Conservation (phyloP, 768 basidiomycete species). For the Ramaria sp. region DNA sequence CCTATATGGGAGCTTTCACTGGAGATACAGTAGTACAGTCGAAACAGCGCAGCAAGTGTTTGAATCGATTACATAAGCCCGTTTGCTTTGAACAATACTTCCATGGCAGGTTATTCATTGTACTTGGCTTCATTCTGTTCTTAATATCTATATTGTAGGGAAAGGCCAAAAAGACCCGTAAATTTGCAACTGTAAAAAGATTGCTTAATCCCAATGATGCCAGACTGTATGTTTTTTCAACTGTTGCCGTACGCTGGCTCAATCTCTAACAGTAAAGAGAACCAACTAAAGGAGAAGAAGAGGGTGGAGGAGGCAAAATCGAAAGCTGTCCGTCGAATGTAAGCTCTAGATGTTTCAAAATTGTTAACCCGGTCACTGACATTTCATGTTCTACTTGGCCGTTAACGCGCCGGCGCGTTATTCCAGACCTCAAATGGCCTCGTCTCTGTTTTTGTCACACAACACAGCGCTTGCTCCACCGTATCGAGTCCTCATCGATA, state of each 20-base stretch:
- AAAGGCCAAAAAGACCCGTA: constrained; percentile 87
- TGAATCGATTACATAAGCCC: background rate
- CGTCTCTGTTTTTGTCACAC: constrained; percentile 88
- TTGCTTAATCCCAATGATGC: constrained; percentile 91
- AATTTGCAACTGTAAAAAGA: constrained; percentile 90
- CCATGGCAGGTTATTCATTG: background rate
- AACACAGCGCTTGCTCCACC: constrained; percentile 94
- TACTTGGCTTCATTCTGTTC: background rate
- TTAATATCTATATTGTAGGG: constrained; percentile 35
- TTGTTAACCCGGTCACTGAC: background rate
- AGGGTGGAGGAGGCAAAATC: constrained; percentile 74
- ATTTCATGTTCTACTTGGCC: background rate
- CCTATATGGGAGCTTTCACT: background rate
- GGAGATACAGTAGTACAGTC: background rate
- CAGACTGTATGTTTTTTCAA: constrained; percentile 54
- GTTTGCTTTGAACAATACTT: background rate
- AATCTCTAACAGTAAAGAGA: constrained; percentile 48
- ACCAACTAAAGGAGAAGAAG: constrained; percentile 80
- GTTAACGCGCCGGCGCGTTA: background rate
- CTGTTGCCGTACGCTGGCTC: no score
- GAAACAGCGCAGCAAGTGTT: no score
- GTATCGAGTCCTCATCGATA: constrained; percentile 95
- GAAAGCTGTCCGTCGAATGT: constrained; percentile 73
- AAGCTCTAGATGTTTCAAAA: constrained; percentile 5
- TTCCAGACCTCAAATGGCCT: constrained; percentile 70